Evolutionary conservation across 2,329 filamentous ascomycete genomes (phyloP), one percentile per base, ranked within the genome.

Genomic region (Tolypocladium sp.): DNA sequence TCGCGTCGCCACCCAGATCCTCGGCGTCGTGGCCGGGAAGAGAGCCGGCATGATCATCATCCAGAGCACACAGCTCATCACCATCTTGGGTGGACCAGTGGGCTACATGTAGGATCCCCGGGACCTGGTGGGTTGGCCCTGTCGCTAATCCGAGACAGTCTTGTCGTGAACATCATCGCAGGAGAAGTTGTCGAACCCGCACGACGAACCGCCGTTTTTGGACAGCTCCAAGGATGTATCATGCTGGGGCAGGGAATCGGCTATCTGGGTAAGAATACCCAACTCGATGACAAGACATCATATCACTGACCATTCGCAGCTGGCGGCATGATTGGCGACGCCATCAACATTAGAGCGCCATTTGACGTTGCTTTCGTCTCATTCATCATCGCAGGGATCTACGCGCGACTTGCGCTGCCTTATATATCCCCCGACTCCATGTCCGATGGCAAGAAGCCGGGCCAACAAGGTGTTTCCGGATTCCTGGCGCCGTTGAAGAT

Each of bases 91-190:
- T 0, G 88, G 88, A 0, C 87, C 87, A 0, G 82, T 82, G 0
- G 88, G 88, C 0, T 90, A 89, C 65, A 79, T 90, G 73, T 77
- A 58, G 62, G 73, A n/a, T 6, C 5, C 17, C 27, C 27, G 10
- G 7, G 6, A n/a, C 7, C 27, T 10, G 44, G 27, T 12, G 27
- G 9, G 27, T 30, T n/a, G 17, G 27, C 27, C 4, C 15, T 12
- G 3, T 38, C 20, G 55, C 30, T 58, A 15, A 58, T 41, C 10
- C 4, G 25, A 10, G 0, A 1, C 49, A 78, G 76, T 10, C 77
- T 90, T 4, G 81, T 87, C 1, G 75, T 89, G 27, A 90, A 90
- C 64, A 85, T 86, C 15, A 84, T 87, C 52, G 84, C 87, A 1
- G 82, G 86, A 2, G 87, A 90, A 67, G 74, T 88, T 2, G 82